Evolutionary conservation across 257 asterid genomes (phyloP).

Genomic region (Plantago elongata): DNA sequence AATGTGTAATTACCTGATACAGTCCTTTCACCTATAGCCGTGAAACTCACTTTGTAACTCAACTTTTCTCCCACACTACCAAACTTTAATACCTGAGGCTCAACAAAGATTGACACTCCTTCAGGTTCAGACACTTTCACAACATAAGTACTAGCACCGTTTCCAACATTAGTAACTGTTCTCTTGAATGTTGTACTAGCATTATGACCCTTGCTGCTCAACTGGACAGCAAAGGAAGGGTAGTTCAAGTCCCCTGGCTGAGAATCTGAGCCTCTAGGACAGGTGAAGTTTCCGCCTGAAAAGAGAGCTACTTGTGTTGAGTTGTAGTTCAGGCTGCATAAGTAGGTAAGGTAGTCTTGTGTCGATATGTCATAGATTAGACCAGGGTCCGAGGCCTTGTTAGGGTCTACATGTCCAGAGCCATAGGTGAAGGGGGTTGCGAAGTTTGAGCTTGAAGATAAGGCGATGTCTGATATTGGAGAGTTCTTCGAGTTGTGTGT

Average conservation of each 20-base stretch:
- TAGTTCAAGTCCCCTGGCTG: conserved; percentile 62
- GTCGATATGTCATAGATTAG: conserved; percentile 49
- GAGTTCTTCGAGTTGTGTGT: conserved; percentile 25
- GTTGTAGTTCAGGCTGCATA: conserved; percentile 59
- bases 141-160: conserved; percentile 28
- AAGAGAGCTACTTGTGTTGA: conserved; percentile 45
- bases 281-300: conserved; percentile 31
- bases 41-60: conserved; percentile 45
- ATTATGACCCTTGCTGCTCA: conserved; percentile 20
- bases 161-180: conserved; percentile 63
- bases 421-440: conserved; percentile 64
- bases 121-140: conserved; percentile 39
- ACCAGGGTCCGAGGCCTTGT: conserved; percentile 64
- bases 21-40: conserved; percentile 21
- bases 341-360: conserved; percentile 41
- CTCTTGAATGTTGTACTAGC: conserved; percentile 37
- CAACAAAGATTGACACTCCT: conserved; percentile 39
- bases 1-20: conserved; percentile 29
- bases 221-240: conserved; percentile 63
- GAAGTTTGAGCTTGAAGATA: conserved; percentile 19
- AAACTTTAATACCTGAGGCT: conserved; percentile 47
- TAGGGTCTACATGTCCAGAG: conserved; percentile 65
- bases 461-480: conserved; percentile 44
- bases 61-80: conserved; percentile 38
- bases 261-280: conserved; percentile 29